These are phyloP conservation scores for Saccharomyces hybrid DNA, from an alignment of 1,139 yeast species.

Conservation along the genomic window DNA sequence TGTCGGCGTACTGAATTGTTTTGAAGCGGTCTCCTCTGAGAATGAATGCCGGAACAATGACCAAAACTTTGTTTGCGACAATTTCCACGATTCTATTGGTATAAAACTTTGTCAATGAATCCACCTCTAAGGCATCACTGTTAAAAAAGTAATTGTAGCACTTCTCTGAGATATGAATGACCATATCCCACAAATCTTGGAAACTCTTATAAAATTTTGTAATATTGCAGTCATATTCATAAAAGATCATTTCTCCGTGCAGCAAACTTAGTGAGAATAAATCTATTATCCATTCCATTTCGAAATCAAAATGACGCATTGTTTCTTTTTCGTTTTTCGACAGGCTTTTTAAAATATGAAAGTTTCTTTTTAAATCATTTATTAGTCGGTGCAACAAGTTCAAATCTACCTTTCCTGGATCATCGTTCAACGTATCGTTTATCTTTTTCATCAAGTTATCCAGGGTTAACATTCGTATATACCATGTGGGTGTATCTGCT, in stretches of 20 bases:
- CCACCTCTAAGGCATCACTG: constrained; percentile 7
- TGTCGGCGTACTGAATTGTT: constrained; percentile 8
- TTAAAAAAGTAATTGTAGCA: constrained; percentile 19
- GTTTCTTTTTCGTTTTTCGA: background rate
- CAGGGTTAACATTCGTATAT: constrained; percentile 13
- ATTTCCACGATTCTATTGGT: constrained; percentile 26
- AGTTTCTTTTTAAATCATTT: constrained; percentile 10
- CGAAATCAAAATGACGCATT: constrained; percentile 15
- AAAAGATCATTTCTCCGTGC: constrained; percentile 22
- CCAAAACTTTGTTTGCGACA: constrained; percentile 20
- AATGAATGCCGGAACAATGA: constrained; percentile 22
- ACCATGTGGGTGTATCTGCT: constrained; percentile 12
- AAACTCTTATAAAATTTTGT: constrained; percentile 12
- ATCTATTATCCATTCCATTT: constrained; percentile 19
- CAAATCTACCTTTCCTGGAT: constrained; percentile 19
- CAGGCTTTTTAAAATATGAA: constrained; percentile 1
- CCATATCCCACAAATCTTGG: constrained; percentile 21
- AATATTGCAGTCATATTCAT: constrained; percentile 15
- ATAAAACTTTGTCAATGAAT: constrained; percentile 21
- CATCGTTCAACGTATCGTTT: constrained; percentile 18
- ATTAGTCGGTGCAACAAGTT: constrained; percentile 8
- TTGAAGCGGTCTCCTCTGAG: constrained; percentile 18
- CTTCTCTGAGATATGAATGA: constrained; percentile 15
- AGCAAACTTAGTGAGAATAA: constrained; percentile 16
- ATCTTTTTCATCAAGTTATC: constrained; percentile 18